phyloP scores from a whole-genome alignment of 345 rosid species.

The Corchorus capsularis region DNA sequence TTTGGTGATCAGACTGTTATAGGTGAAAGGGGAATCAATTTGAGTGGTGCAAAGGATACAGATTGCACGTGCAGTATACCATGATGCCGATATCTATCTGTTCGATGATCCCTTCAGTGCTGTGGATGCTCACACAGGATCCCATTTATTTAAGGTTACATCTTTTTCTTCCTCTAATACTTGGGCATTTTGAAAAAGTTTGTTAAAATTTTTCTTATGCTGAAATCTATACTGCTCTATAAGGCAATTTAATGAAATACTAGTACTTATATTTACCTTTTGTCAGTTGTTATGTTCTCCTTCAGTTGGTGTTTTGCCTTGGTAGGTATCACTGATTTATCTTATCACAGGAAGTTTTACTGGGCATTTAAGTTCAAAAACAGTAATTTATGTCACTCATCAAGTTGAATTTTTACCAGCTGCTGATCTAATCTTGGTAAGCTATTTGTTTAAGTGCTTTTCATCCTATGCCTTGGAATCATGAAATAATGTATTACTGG shows the following conservation, averaged over 20 bases:
- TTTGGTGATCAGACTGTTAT: conserved; percentile 81
- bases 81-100: conserved; percentile 78
- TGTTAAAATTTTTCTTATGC: not conserved
- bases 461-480: not conserved
- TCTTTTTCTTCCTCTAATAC: not conserved
- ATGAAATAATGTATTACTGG: not conserved
- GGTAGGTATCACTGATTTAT: not conserved
- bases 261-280: not conserved
- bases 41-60: conserved; percentile 89
- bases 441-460: conserved; percentile 21
- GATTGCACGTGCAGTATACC: conserved; percentile 85
- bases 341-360: conserved; percentile 57
- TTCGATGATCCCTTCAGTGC: conserved; percentile 96
- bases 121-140: conserved; percentile 87
- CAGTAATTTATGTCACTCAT: conserved; percentile 81
- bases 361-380: conserved; percentile 54
- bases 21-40: conserved; percentile 86
- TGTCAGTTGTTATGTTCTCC: not conserved
- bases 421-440: conserved; percentile 77
- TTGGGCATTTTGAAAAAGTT: not conserved
- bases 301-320: not conserved
- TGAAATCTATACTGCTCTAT: not conserved
- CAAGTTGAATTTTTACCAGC: conserved; percentile 83
- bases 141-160: conserved; percentile 75
- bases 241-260: not conserved